Evolutionary conservation across 2,329 filamentous ascomycete genomes (phyloP), one percentile per base, ranked within the genome.

Genomic region (Penicillium sp.): DNA sequence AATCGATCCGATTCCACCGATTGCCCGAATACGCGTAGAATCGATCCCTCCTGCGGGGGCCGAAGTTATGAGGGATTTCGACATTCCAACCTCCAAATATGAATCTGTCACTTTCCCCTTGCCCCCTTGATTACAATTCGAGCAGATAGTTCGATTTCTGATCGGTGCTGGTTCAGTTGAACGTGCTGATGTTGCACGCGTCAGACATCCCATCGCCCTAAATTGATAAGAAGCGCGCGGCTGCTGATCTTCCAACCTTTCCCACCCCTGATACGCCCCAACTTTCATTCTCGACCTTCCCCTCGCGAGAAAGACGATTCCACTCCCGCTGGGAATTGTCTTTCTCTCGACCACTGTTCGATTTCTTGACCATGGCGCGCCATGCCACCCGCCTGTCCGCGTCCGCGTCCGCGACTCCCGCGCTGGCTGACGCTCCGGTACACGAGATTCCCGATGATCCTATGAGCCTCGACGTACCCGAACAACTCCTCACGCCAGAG

Each of bases 401-500:
- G 15, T 49, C 56, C 54, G 54, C 56, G 56, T 60, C 61, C 48
- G 54, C 55, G 41, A 57, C 57, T 42, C 50, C 57, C 48, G 51
- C 51, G 42, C 34, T 48, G 34, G 35, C 55, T 17, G 55, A 60
- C 48, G 41, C 52, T 43, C 51, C 55, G 31, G 32, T 45, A 29
- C 53, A 55, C 41, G 54, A 55, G 35, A 51, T 44, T 39, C 35
- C 47, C 38, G 55, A 61, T 34, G 56, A 60, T 37, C 48, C 50
- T 37, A 61, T 57, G 48, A 54, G 47, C 32, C 52, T 63, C 25
- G 60, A 65, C 32, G 54, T 62, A 12, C 55, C 61, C 12, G 61
- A 62, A 48, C 61, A 66, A 43, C 55, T 66, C n/a, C 55, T 67
- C 12, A 68, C 65, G 2, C 65, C 65, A 36, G 64, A 66, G 37